Evolutionary conservation across 495 filamentous ascomycete genomes (phyloP).

Genomic region (Xylona heveae): DNA sequence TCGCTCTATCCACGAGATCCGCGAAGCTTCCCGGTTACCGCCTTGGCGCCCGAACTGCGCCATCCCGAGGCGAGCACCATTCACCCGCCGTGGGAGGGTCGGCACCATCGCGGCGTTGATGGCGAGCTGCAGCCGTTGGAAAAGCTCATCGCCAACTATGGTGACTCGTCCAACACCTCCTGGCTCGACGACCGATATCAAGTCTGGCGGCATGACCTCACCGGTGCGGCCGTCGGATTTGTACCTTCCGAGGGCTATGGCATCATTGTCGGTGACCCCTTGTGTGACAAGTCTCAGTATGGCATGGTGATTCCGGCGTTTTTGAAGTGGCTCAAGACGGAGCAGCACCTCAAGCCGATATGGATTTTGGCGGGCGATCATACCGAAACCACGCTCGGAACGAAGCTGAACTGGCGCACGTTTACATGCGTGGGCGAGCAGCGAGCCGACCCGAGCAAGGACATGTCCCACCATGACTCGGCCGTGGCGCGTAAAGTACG

Average conservation of each 20-base stretch:
- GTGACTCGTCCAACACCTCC: conserved; percentile 70
- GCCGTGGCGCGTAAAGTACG: conserved; percentile 50
- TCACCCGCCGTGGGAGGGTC: conserved; percentile 33
- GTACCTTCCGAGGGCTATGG: conserved; percentile 50
- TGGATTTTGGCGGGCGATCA: conserved; percentile 55
- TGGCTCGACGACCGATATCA: conserved; percentile 69
- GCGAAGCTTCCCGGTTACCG: conserved; percentile 45
- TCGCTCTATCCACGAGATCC: conserved; percentile 74
- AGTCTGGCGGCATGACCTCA: conserved; percentile 56
- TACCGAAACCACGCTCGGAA: conserved; percentile 51
- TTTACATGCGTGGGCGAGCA: conserved; percentile 71
- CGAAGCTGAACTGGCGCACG: conserved; percentile 61
- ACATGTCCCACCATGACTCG: conserved; percentile 27
- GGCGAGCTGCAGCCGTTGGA: conserved; percentile 46
- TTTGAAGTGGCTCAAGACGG: conserved; percentile 47
- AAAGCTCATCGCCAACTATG: conserved; percentile 73
- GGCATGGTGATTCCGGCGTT: conserved; percentile 45
- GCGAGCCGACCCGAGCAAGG: conserved; percentile 42
- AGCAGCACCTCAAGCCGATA: conserved; percentile 51
- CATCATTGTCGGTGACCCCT: conserved; percentile 61
- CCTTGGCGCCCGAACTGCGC: conserved; percentile 29
- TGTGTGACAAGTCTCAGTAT: conserved; percentile 56
- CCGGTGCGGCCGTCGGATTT: conserved; percentile 62
- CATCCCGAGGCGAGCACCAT: conserved; percentile 65
- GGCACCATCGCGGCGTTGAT: conserved; percentile 2